A percentile compares a stretch with the other conserved stretches of the same genome.
These are phyloP conservation scores for Diaporthe capsici DNA, from an alignment of 2,329 filamentous ascomycete species.

Conservation along the genomic window DNA sequence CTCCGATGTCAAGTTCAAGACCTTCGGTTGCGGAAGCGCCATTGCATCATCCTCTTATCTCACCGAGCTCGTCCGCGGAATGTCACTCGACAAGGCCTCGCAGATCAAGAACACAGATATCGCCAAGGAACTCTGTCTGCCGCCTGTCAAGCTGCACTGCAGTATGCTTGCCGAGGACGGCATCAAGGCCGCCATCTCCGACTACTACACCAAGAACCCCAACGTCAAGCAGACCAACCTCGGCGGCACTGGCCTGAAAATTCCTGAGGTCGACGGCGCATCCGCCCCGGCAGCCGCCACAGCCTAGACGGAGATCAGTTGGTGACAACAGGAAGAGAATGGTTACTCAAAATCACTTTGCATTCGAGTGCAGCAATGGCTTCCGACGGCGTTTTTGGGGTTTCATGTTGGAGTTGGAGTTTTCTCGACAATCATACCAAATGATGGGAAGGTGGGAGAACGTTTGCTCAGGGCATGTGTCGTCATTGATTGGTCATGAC, in stretches of 20 bases:
- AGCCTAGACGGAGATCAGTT: not conserved
- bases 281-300: conserved; percentile 46
- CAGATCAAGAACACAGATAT: conserved; percentile 98
- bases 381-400: conserved; percentile 35
- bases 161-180: conserved; percentile 94
- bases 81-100: conserved; percentile 94
- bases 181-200: conserved; percentile 91
- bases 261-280: conserved; percentile 69
- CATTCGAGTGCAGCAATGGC: conserved; percentile 19
- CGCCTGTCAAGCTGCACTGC: conserved; percentile 93
- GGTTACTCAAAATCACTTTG: conserved; percentile 6
- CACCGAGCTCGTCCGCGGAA: conserved; percentile 93
- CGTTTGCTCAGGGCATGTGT: not conserved
- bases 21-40: conserved; percentile 93
- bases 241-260: conserved; percentile 78
- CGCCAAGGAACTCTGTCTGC: conserved; percentile 92
- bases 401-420: conserved; percentile 14
- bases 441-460: conserved; percentile 1
- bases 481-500: conserved; percentile 2
- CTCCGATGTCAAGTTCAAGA: conserved; percentile 97
- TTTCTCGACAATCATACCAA: conserved; percentile 24
- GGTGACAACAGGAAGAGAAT: not conserved
- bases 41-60: conserved; percentile 96
- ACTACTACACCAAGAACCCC: conserved; percentile 94
- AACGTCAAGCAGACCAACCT: conserved; percentile 81